Base-by-base conservation (phyloP, 2,329 filamentous ascomycete species). In the Leptodontidium sp. region DNA sequence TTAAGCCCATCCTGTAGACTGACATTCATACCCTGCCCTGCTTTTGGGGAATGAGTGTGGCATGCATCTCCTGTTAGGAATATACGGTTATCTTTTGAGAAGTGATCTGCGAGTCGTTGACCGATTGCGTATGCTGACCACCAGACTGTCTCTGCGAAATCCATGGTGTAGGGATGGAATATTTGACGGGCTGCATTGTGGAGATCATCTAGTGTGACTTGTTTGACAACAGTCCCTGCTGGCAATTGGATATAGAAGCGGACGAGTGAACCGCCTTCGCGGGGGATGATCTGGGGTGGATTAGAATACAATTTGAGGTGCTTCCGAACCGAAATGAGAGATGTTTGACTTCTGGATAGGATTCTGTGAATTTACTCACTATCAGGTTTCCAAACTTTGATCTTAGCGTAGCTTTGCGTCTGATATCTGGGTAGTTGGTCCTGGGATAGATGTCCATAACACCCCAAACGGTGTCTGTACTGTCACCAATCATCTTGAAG, bases 401-500 rank as follows among this genome's bases (percentile, higher is more conserved):
- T 71, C 87, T 85, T 32, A 90, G 82, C 0, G 85, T 81, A 9
- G 79, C 80, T 69, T 87, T 85, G 72, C 85, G 85, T 59, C 89
- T 84, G 64, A 91, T 87, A 71, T 91, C 88, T 0, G 88, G 88
- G 68, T 90, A 90, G 69, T 85, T 79, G 1, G 88, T 90, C 40
- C 80, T 81, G 0, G 84, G 83, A 32, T 85, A 84, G 14, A 88
- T 76, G 71, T 89, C 87, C 74, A 88, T 85, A 2, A 87, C 85
- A 0, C 85, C 85, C 88, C 86, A 88, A 66, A 89, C 82, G 0
- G 84, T 82, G 73, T 89, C 86, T 45, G 79, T 84, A 65, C 82
- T 85, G 74, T 89, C 87, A 40, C 87, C 88, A 0, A 89, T 68
- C 88, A 91, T 90, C 32, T 76, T 76, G 59, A 83, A 79, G 21